Base-by-base conservation (phyloP, 106 monocot genomes). In the Dendrobium officinale region DNA sequence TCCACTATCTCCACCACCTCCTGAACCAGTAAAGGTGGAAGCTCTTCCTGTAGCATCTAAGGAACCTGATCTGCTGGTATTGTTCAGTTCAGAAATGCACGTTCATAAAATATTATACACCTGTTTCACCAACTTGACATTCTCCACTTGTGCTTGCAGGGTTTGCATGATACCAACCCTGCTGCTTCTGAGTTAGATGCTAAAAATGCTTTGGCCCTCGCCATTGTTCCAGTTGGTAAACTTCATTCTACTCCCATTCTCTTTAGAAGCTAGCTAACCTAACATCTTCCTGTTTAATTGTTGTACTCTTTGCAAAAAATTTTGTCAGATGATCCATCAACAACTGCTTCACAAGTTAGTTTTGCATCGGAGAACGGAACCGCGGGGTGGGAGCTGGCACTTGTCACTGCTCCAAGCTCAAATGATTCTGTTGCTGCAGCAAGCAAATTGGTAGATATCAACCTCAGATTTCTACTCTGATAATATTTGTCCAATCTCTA, bases 301-400 rank as follows among this genome's bases (percentile, higher is more conserved):
- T 82, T 84, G 78, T 15, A 43, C 19, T 24, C 11, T 74, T 42
- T 42, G 26, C 43, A 6, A 9, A n/a, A 6, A 5, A 10, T 74
- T 48, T 76, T 51, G 4, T 42, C 86, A 95, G 95, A 95, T 47
- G 84, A 76, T 80, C 58, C 59, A 49, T 82, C 91, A 64, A 79
- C 77, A 17, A 48, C 88, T 79, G 55, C 89, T 37, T n/a, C 82
- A 67, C 54, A 88, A 75, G 24, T 56, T 48, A 37, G 74, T 76
- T 55, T 82, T 73, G 81, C 45, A 73, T 4, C 81, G 20, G 82
- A 86, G 82, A 84, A 79, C 79, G 85, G 85, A 45, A 85, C 86
- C 40, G 91, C 91, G 31, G 91, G 96, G 54, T 96, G 96, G 96
- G 96, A 96, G 78, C 85, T 96, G 83, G 96, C 96, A 40, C 91